Percentiles rank a stretch among this genome's conserved stretches.
phyloP scores from a whole-genome alignment of 2,329 filamentous ascomycete genomes.

The Raffaelea ambrosiae region DNA sequence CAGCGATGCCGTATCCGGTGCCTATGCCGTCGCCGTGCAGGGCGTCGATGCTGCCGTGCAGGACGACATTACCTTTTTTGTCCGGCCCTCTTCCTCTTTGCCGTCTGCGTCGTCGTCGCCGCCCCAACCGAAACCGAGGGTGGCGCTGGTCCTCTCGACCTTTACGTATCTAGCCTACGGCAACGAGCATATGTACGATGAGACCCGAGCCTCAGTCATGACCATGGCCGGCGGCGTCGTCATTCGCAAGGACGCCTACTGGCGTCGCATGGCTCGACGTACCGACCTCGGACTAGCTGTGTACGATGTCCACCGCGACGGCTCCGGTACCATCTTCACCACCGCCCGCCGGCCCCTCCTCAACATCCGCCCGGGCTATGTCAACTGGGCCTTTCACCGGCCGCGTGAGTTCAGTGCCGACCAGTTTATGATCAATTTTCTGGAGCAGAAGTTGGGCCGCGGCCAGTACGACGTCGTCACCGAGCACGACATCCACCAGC shows the following conservation, averaged over 20 bases:
- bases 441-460: constrained; percentile 20
- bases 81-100: no score
- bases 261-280: neutral
- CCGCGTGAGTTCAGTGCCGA: constrained; percentile 27
- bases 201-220: neutral
- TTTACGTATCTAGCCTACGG: constrained; percentile 7
- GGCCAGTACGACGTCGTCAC: constrained; percentile 27
- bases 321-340: constrained; percentile 22
- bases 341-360: constrained; percentile 24
- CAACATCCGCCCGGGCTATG: constrained; percentile 26
- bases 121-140: no score
- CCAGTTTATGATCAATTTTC: constrained; percentile 23
- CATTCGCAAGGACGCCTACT: neutral
- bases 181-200: constrained; percentile 6
- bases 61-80: constrained; percentile 3
- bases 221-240: neutral
- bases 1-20: neutral
- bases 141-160: constrained; percentile 3
- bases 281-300: constrained; percentile 25
- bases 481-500: constrained; percentile 24
- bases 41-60: neutral
- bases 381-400: constrained; percentile 25
- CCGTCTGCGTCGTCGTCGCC: no score
- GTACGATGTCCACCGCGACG: constrained; percentile 29
- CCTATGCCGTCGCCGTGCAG: neutral